phyloP scores from a whole-genome alignment of 805 yeast species.

The Wickerhamiella azymoides region DNA sequence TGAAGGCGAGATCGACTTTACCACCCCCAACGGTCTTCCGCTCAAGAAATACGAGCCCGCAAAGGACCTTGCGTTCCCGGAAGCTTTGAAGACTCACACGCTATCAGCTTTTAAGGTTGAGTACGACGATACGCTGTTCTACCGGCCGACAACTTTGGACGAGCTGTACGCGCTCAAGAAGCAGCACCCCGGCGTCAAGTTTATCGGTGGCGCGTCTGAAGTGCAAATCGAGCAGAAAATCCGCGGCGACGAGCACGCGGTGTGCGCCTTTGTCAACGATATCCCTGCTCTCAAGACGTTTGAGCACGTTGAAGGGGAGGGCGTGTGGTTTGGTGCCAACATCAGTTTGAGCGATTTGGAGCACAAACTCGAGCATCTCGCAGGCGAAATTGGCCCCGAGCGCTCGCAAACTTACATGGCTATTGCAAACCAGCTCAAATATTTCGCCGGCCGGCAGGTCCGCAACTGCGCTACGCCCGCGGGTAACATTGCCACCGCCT shows the following conservation, averaged over 20 bases:
- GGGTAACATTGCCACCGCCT: conserved; percentile 37
- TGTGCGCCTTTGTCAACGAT: conserved; percentile 32
- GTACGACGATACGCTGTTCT: conserved; percentile 33
- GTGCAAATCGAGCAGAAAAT: conserved; percentile 35
- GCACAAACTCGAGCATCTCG: conserved; percentile 24
- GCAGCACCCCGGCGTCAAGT: conserved; percentile 27
- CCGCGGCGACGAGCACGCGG: conserved; percentile 29
- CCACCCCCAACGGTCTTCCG: conserved; percentile 26
- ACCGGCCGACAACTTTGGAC: conserved; percentile 30
- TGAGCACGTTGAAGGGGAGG: conserved; percentile 28
- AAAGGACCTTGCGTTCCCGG: conserved; percentile 31
- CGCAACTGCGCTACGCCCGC: conserved; percentile 39
- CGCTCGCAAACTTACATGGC: conserved; percentile 28
- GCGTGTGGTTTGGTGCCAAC: conserved; percentile 33
- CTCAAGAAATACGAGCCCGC: conserved; percentile 29
- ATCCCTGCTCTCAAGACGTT: conserved; percentile 28
- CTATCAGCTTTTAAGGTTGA: conserved; percentile 23
- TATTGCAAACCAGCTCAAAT: conserved; percentile 31
- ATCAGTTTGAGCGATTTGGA: conserved; percentile 31
- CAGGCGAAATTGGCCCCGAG: conserved; percentile 15
- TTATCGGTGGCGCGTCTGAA: conserved; percentile 37
- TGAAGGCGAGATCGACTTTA: conserved; percentile 22
- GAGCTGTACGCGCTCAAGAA: conserved; percentile 27
- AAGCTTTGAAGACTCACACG: conserved; percentile 22
- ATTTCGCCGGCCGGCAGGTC: conserved; percentile 37